A percentile compares a stretch with the other conserved stretches of the same genome.
Conservation (phyloP, 2,329 filamentous ascomycete species). For the Pestalotiopsis sp. region DNA sequence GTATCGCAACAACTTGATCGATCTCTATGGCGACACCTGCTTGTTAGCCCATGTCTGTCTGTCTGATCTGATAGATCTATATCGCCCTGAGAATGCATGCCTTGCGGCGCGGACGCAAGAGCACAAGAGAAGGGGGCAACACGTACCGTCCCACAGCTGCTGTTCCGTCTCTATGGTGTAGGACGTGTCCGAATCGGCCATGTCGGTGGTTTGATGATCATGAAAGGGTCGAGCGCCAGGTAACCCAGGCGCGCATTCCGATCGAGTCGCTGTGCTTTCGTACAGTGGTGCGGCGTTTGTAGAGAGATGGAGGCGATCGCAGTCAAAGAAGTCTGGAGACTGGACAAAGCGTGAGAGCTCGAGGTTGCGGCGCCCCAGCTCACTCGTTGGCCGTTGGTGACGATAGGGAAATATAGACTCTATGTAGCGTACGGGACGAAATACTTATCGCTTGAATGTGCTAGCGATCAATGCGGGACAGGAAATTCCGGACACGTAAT, state of each 20-base stretch:
- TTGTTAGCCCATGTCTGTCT: neutral
- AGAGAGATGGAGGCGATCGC: neutral
- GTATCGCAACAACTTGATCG: slow-evolving; percentile 42
- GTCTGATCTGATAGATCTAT: no score
- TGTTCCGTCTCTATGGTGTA: slow-evolving; percentile 75
- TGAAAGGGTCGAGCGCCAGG: neutral
- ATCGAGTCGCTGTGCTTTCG: neutral
- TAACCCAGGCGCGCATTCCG: neutral
- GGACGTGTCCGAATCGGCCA: slow-evolving; percentile 66
- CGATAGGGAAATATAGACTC: neutral
- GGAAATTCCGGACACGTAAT: neutral
- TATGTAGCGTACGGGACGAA: neutral
- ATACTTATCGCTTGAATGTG: neutral
- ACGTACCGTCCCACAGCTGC: slow-evolving; percentile 85
- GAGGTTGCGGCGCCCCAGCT: no score
- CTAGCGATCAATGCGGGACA: neutral
- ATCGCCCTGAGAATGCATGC: neutral
- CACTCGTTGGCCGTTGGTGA: no score
- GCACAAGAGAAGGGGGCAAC: slow-evolving; percentile 17
- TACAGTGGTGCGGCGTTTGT: neutral
- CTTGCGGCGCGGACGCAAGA: neutral
- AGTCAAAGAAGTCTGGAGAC: neutral
- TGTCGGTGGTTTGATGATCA: slow-evolving; percentile 30
- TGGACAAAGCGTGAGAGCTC: no score
- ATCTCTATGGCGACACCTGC: slow-evolving; percentile 40